Conservation (phyloP, 2,329 filamentous ascomycete species). For the Cladosporium colombiae region DNA sequence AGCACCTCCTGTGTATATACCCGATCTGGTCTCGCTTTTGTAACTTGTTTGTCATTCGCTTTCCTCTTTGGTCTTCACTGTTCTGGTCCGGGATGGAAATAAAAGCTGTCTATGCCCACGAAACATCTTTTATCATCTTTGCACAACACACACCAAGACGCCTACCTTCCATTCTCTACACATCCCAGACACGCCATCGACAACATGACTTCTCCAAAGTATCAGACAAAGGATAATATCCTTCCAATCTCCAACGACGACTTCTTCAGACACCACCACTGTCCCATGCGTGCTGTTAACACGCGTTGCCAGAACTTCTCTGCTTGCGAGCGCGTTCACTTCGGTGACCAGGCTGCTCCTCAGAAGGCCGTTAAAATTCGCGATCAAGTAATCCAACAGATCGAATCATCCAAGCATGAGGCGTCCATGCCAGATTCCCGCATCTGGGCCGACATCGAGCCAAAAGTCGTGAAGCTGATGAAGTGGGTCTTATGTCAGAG, state of each 20-base stretch:
- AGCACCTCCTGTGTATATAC: not conserved
- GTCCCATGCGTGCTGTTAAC: constrained; percentile 1
- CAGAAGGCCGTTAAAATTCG: not conserved
- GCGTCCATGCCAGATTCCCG: not conserved
- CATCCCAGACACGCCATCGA: not conserved
- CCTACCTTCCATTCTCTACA: not conserved
- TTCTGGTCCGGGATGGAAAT: not conserved
- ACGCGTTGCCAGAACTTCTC: not conserved
- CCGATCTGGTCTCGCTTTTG: not conserved
- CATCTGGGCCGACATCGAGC: not conserved
- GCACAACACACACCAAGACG: not conserved
- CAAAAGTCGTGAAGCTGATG: not conserved
- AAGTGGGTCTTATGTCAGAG: not conserved
- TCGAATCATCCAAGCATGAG: not conserved
- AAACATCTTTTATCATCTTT: not conserved
- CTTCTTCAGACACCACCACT: not conserved
- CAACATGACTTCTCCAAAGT: not conserved
- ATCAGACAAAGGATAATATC: not conserved
- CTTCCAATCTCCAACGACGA: not conserved
- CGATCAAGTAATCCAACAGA: not conserved
- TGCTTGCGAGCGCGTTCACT: not conserved
- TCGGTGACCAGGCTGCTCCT: not conserved
- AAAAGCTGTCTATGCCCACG: not conserved
- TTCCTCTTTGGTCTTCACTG: not conserved
- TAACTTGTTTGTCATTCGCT: not conserved